Base-by-base conservation (phyloP, 2,329 filamentous ascomycete species). In the Zasmidium angulare region DNA sequence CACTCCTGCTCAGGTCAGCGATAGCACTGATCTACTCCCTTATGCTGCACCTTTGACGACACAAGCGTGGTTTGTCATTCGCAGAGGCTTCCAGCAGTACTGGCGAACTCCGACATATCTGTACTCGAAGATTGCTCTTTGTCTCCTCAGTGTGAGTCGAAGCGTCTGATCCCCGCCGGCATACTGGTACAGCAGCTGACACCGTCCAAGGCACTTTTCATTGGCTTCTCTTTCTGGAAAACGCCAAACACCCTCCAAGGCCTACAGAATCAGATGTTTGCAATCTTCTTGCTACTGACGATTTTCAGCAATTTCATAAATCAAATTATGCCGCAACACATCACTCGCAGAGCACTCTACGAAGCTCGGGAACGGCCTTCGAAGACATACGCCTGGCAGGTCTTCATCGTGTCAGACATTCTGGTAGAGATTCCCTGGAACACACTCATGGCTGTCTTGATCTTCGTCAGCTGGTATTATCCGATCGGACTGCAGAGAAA, bases 61-160 rank as follows among this genome's bases (percentile, higher is more conserved):
- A 4, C 91, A 96, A 74, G 77, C 93, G 12, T 40, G 19, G 29
- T 14, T 9, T 17, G 89, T 90, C 54, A 81, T 85, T 19, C 73
- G 82, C 64, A 89, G 91, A 68, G 87, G 93, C 24, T 93, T 93
- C 79, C 84, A 92, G 71, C 91, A 95, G 73, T 93, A 93, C 81
- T 95, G 91, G 90, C 88, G 91, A 61, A 91, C 87, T 0, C 91
- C 91, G 0, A 82, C 86, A 9, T 96, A 95, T 77, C 91, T 96
- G 73, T 93, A 43, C 14, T 43, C 36, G n/a, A 43, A 43, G 36
- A 17, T 43, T 43, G 36, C 36, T 3, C 36, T 43, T 43, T 43
- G 36, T 19, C 36, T 43, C 36, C 36, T 43, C 36, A 43, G 36
- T 43, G 36, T 43, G n/a, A 43, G 36, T 43, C 3, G 6, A 29